Evolutionary conservation across 139 green algal species (phyloP), one percentile per base, ranked within the genome.

Genomic region (Haematococcus sp.): DNA sequence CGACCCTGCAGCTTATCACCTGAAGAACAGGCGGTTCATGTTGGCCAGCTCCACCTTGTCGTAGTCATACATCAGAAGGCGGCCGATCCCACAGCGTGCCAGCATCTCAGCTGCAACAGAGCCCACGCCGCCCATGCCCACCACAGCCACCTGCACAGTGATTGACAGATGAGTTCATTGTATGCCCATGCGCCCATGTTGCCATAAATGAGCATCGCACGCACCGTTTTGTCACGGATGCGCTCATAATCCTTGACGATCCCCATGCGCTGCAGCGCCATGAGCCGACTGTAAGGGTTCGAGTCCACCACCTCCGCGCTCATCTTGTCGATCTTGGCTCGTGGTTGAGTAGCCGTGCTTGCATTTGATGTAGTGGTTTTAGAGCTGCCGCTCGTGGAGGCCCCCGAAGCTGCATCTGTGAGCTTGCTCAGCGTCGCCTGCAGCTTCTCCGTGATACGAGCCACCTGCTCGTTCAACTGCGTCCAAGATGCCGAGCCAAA

Each of bases 21-120:
- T 86, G 88, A 98, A 99, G 84, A 99, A 99, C 46, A 99, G 90
- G 4, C 95, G 81, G 84, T 99, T 99, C 95, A 99, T 98, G 83
- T 99, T 99, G 70, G 94, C 95, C 68, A 98, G 86, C 86, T 99
- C 95, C 40, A 99, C 95, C 59, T 83, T 91, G 86, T 99, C 95
- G 78, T 96, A 97, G 76, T 97, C 89, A 70, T 96, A 98, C 74
- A 99, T 89, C 32, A 98, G 87, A 73, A 98, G 89, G 7, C 92
- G 76, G 4, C 95, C 95, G 9, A 98, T 74, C 9, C 95, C 95
- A 76, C 95, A 98, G 32, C 95, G 89, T 2, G 95, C 97, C 28
- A 98, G 84, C 95, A 99, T 98, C 82, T 98, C 95, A 1, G 92
- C 90, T 1, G 95, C 95, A 34, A 98, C 95, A 54, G 86, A 94